These are phyloP conservation scores for Nyssa sinensis DNA, from an alignment of 148 eudicot species.

Conservation along the genomic window DNA sequence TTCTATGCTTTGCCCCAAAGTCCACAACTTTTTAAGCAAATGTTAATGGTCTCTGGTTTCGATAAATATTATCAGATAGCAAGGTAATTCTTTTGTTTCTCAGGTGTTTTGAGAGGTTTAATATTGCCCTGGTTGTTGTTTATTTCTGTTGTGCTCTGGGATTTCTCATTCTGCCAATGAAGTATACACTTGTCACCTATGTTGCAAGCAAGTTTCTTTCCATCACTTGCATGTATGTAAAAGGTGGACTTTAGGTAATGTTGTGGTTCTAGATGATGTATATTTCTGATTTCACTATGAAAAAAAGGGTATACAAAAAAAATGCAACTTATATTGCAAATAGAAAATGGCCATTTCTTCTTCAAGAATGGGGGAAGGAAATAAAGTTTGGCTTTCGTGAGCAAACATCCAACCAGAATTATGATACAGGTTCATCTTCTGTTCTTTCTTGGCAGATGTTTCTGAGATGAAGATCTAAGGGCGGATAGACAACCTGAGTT, in stretches of 20 bases:
- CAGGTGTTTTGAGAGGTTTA: not conserved
- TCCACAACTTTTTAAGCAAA: constrained; percentile 96
- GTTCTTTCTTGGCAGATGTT: constrained; percentile 54
- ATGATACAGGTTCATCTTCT: constrained; percentile 8
- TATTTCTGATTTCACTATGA: too few species aligned
- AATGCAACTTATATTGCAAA: not conserved
- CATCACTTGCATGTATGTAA: not conserved
- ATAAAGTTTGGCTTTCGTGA: not conserved
- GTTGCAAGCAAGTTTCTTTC: not conserved
- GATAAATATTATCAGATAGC: constrained; percentile 96
- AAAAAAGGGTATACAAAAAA: not conserved
- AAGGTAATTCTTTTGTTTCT: constrained; percentile 41
- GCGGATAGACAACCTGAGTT: constrained; percentile 99
- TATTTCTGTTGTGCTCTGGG: not conserved
- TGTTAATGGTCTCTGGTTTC: constrained; percentile 97
- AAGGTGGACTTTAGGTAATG: not conserved
- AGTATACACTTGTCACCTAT: not conserved
- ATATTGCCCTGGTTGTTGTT: constrained; percentile 7
- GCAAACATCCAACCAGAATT: not conserved
- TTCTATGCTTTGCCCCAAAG: constrained; percentile 99
- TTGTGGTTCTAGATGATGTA: not conserved
- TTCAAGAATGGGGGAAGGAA: not conserved
- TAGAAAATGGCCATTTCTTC: not conserved
- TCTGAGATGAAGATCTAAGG: constrained; percentile 96
- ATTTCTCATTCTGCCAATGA: constrained; percentile 4